Percentiles rank a stretch among this genome's conserved stretches.
Conservation (phyloP, 768 basidiomycete species). For the Porphyrellus cyaneotinctus region DNA sequence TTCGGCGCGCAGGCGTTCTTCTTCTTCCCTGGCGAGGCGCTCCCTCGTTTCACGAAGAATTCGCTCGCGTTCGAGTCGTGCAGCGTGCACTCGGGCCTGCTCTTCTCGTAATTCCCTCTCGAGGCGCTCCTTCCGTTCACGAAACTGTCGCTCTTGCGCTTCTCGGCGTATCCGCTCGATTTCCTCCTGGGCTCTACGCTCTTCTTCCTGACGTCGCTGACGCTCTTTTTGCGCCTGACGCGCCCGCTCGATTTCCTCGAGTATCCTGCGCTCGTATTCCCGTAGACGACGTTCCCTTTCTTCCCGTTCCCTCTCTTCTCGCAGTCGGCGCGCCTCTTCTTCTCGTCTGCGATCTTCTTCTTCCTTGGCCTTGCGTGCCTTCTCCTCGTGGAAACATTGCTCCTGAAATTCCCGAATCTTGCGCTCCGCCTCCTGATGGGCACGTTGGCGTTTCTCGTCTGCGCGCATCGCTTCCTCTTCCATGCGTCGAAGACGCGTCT, state of each 20-base stretch:
- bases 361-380: conserved; percentile 12
- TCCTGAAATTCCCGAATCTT: conserved; percentile 23
- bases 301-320: conserved; percentile 5
- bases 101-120: conserved; percentile 18
- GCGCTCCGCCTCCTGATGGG: conserved; percentile 23
- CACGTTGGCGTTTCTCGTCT: conserved; percentile 15
- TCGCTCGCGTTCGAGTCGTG: background rate
- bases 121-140: conserved; percentile 15
- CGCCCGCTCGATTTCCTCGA: conserved; percentile 7
- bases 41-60: background rate
- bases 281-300: background rate
- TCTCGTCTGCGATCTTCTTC: conserved; percentile 9
- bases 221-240: conserved; percentile 1
- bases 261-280: conserved; percentile 8
- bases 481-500: conserved; percentile 2
- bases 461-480: conserved; percentile 16
- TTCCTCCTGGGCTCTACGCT: conserved; percentile 8
- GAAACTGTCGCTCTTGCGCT: conserved; percentile 1
- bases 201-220: conserved; percentile 6
- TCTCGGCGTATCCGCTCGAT: conserved; percentile 10
- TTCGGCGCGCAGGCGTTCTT: conserved; percentile 23
- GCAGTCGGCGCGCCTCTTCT: conserved; percentile 7
- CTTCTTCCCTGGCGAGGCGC: conserved; percentile 16
- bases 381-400: conserved; percentile 1
- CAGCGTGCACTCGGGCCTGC: no score